Percentiles rank a stretch among this genome's conserved stretches.
phyloP scores from a whole-genome alignment of 2,329 filamentous ascomycete species.

The Ophiosphaerella korrae region DNA sequence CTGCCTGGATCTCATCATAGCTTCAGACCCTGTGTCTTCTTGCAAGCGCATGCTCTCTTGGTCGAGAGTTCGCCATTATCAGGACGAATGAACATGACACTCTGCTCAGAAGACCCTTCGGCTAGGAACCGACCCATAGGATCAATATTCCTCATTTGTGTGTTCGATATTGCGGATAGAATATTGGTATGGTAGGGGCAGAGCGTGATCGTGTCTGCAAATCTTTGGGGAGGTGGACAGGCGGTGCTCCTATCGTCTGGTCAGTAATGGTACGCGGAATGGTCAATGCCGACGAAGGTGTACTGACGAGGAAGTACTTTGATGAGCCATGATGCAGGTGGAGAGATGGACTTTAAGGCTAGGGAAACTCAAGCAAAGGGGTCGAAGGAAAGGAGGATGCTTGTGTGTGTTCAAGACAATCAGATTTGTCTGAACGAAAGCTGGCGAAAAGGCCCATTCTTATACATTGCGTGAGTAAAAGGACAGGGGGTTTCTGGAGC shows the following conservation, averaged over 20 bases:
- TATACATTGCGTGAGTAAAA: too few relatives aligned
- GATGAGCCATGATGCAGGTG: too few relatives aligned
- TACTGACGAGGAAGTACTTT: background rate
- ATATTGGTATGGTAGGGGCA: background rate
- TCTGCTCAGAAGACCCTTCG: constrained; percentile 26
- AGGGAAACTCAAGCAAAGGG: too few relatives aligned
- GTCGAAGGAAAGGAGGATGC: too few relatives aligned
- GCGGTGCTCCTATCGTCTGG: background rate
- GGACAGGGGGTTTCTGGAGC: too few relatives aligned
- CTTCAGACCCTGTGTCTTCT: background rate
- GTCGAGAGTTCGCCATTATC: constrained; percentile 23
- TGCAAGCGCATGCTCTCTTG: constrained; percentile 20
- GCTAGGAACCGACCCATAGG: constrained; percentile 30
- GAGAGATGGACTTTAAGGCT: too few relatives aligned
- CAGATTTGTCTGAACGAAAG: too few relatives aligned
- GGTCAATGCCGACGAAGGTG: background rate
- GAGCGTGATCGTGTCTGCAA: background rate
- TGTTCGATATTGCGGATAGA: background rate
- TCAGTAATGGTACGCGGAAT: background rate
- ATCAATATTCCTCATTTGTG: constrained; percentile 4
- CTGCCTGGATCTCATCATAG: too few relatives aligned
- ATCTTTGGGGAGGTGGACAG: background rate
- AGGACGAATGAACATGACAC: constrained; percentile 22
- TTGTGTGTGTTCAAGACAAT: too few relatives aligned
- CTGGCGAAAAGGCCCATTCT: too few relatives aligned